These are phyloP conservation scores for Candida boidinii DNA, from an alignment of 805 yeast species.

Conservation along the genomic window DNA sequence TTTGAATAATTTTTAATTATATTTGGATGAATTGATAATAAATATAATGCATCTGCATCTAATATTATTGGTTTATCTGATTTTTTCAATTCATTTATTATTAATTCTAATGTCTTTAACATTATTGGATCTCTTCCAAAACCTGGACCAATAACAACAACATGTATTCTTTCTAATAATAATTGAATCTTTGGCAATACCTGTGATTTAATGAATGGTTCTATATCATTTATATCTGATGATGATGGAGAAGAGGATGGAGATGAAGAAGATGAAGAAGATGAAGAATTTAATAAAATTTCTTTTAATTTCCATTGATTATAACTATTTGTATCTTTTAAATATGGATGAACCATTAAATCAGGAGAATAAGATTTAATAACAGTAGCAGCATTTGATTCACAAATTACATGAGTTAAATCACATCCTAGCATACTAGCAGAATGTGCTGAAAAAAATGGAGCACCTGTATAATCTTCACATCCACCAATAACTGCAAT, in stretches of 20 bases:
- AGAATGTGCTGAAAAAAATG: slow-evolving; percentile 82
- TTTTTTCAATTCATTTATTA: slow-evolving; percentile 48
- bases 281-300: slow-evolving; percentile 10
- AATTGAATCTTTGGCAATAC: slow-evolving; percentile 48
- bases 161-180: slow-evolving; percentile 63
- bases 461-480: slow-evolving; percentile 96
- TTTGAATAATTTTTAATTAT: slow-evolving; percentile 44
- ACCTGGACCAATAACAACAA: slow-evolving; percentile 88
- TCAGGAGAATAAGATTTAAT: slow-evolving; percentile 89
- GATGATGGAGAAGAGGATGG: neutral
- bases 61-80: slow-evolving; percentile 63
- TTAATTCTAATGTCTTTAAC: slow-evolving; percentile 48
- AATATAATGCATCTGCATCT: slow-evolving; percentile 84
- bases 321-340: slow-evolving; percentile 40
- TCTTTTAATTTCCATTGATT: too few species aligned
- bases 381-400: slow-evolving; percentile 62
- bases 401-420: slow-evolving; percentile 85
- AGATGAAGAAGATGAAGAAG: too few species aligned
- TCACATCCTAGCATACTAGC: slow-evolving; percentile 83
- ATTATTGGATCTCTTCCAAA: slow-evolving; percentile 74
- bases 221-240: slow-evolving; percentile 10
- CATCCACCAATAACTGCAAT: slow-evolving; percentile 88
- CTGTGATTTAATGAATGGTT: slow-evolving; percentile 27
- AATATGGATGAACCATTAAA: slow-evolving; percentile 91
- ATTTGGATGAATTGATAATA: slow-evolving; percentile 51